phyloP scores from a whole-genome alignment of 495 filamentous ascomycete genomes.

The Aspergillus ellipticus region DNA sequence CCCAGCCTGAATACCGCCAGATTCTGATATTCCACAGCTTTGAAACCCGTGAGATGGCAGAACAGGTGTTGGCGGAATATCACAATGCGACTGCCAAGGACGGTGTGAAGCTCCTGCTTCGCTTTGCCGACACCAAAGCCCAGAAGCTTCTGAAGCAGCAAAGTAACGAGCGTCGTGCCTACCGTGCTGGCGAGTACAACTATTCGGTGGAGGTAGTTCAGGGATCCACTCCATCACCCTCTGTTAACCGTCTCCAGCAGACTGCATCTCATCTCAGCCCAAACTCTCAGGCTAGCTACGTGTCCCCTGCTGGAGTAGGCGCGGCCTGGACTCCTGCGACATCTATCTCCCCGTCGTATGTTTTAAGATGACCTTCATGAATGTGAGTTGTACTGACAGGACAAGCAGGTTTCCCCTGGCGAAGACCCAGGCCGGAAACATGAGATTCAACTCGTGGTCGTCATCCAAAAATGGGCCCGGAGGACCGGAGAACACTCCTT shows the following conservation, averaged over 20 bases:
- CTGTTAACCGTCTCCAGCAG: constrained; percentile 30
- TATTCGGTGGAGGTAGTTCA: constrained; percentile 49
- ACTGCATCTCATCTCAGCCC: constrained; percentile 34
- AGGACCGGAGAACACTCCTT: constrained; percentile 29
- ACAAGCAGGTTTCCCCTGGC: constrained; percentile 31
- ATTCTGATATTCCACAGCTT: constrained; percentile 53
- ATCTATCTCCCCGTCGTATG: constrained; percentile 49
- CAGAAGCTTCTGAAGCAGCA: constrained; percentile 95
- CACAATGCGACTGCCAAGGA: constrained; percentile 66
- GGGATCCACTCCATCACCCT: constrained; percentile 40
- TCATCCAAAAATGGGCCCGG: constrained; percentile 27
- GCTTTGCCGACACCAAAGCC: constrained; percentile 91
- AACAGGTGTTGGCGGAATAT: constrained; percentile 78
- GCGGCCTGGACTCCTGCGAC: constrained; percentile 47
- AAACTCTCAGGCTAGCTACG: constrained; percentile 39
- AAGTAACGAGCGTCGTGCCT: constrained; percentile 87
- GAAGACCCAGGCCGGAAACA: constrained; percentile 31
- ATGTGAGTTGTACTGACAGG: constrained; percentile 19
- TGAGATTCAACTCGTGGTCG: constrained; percentile 29
- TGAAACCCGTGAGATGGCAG: constrained; percentile 80
- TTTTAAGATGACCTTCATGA: background rate
- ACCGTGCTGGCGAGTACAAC: constrained; percentile 93
- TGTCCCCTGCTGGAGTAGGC: constrained; percentile 37
- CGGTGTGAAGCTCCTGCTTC: constrained; percentile 79
- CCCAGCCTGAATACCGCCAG: background rate